Conservation (phyloP, 495 filamentous ascomycete genomes). For the Neurospora pannonica region DNA sequence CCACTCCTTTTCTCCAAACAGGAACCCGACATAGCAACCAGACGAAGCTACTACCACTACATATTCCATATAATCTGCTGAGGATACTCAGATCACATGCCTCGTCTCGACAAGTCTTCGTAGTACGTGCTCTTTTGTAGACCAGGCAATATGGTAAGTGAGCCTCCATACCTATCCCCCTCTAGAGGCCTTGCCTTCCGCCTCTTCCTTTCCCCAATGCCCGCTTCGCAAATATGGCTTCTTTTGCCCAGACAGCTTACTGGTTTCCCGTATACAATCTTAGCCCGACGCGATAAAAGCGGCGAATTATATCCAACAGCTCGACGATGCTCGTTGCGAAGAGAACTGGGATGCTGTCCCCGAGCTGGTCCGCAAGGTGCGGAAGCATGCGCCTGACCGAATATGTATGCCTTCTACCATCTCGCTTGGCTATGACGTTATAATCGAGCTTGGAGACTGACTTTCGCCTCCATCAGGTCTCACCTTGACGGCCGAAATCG, state of each 20-base stretch:
- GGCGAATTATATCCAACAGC: slow-evolving; percentile 62
- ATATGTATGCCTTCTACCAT: slow-evolving; percentile 51
- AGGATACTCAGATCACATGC: slow-evolving; percentile 20
- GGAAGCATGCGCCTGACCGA: slow-evolving; percentile 82
- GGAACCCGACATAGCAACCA: not conserved
- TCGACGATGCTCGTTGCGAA: slow-evolving; percentile 80
- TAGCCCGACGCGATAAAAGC: slow-evolving; percentile 55
- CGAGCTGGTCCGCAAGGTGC: slow-evolving; percentile 81
- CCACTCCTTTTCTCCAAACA: not conserved
- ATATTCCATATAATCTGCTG: not conserved
- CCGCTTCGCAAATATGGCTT: not conserved
- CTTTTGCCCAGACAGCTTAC: not conserved
- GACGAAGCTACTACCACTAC: not conserved
- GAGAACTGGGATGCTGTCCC: slow-evolving; percentile 84
- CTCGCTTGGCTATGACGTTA: slow-evolving; percentile 2
- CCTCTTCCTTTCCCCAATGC: not conserved
- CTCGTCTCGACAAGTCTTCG: slow-evolving; percentile 18
- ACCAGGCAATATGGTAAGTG: slow-evolving; percentile 20
- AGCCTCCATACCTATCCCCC: not conserved
- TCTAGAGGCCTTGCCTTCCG: not conserved
- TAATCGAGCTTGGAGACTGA: not conserved
- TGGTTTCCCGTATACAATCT: not conserved
- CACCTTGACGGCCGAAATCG: slow-evolving; percentile 62
- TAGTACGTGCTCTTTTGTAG: slow-evolving; percentile 24
- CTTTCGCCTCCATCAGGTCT: slow-evolving; percentile 45